Conservation (phyloP, 371 early-diverging fungal genomes). For the Capniomyces stellatus region DNA sequence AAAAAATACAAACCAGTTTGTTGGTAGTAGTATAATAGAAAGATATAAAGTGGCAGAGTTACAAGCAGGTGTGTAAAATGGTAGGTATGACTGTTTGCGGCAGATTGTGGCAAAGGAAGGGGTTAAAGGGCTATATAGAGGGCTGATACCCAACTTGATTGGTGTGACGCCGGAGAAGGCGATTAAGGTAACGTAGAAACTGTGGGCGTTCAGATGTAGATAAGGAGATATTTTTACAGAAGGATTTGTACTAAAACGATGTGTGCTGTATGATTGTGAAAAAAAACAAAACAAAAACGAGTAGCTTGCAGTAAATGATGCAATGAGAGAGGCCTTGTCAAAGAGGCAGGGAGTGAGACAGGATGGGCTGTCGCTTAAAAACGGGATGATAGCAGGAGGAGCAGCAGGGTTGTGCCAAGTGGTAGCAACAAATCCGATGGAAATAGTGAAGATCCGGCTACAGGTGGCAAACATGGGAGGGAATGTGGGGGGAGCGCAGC, state of each 20-base stretch:
- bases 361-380: conserved; percentile 14
- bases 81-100: conserved; percentile 42
- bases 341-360: conserved; percentile 6
- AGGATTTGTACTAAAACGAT: too few species aligned
- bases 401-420: conserved; percentile 35
- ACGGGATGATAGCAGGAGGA: conserved; percentile 31
- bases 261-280: too few species aligned
- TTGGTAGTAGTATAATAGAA: too few species aligned
- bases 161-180: conserved; percentile 38
- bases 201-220: too few species aligned
- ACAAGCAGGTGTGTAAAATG: too few species aligned
- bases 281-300: too few species aligned
- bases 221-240: too few species aligned
- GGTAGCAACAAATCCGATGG: conserved; percentile 37
- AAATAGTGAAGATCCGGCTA: conserved; percentile 35
- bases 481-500: conserved; percentile 1
- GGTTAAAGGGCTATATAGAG: conserved; percentile 58
- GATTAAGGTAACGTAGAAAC: conserved; percentile 15
- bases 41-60: too few species aligned
- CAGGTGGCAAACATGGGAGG: conserved; percentile 12
- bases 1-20: too few species aligned
- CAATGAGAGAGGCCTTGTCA: conserved; percentile 23
- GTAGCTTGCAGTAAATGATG: conserved; percentile 32
- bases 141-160: conserved; percentile 45
- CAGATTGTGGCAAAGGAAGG: conserved; percentile 51